phyloP scores from a whole-genome alignment of 169 alveolate species.

The Theileria annulata region DNA sequence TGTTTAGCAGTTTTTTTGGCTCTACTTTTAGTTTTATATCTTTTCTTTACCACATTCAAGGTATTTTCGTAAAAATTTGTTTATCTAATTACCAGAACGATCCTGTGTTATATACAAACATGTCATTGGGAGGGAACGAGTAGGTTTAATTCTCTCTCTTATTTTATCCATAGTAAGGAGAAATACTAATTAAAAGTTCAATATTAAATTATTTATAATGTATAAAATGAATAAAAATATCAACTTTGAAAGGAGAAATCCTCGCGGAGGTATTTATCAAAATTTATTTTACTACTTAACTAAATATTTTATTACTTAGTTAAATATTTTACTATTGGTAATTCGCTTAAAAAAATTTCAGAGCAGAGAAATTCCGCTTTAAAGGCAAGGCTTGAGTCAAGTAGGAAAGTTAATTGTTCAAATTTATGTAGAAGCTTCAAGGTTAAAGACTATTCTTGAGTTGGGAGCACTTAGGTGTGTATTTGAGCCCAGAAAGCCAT shows the following conservation, averaged over 20 bases:
- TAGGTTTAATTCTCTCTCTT: background rate
- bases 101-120: conserved; percentile 16
- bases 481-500: conserved; percentile 19
- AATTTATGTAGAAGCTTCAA: background rate
- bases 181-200: background rate
- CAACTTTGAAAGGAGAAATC: background rate
- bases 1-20: conserved; percentile 22
- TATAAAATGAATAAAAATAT: background rate
- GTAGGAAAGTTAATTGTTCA: background rate
- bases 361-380: background rate
- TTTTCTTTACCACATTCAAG: conserved; percentile 25
- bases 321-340: too few species aligned
- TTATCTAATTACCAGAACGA: background rate
- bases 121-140: conserved; percentile 22
- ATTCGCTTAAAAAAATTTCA: background rate
- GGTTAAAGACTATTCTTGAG: conserved; percentile 11
- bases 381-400: background rate
- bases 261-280: background rate
- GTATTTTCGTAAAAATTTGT: background rate
- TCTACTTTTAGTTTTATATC: conserved; percentile 6
- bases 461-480: conserved; percentile 5
- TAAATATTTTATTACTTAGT: too few species aligned
- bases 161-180: background rate
- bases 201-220: background rate
- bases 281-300: background rate